A percentile compares a stretch with the other conserved stretches of the same genome.
phyloP scores from a whole-genome alignment of 2,329 filamentous ascomycete species.

The Alternaria incomplexa region DNA sequence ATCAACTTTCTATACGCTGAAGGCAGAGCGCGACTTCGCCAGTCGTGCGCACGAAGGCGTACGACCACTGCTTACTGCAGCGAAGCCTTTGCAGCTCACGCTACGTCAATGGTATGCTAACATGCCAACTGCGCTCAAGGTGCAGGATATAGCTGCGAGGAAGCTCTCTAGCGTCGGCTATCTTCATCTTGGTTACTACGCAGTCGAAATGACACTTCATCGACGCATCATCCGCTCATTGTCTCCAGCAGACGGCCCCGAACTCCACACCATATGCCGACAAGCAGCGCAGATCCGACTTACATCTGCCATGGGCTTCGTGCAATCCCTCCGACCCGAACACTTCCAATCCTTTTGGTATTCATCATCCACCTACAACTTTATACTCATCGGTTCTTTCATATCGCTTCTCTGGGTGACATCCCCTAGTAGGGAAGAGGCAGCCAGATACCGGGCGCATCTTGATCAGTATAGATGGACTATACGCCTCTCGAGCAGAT shows the following conservation, averaged over 20 bases:
- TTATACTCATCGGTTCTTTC: slow-evolving; percentile 52
- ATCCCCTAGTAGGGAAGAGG: slow-evolving; percentile 41
- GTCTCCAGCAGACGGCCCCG: slow-evolving; percentile 32
- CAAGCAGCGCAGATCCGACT: slow-evolving; percentile 53
- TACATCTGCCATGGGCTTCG: slow-evolving; percentile 53
- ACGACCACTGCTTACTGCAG: slow-evolving; percentile 58
- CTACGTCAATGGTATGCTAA: slow-evolving; percentile 60
- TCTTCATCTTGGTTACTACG: slow-evolving; percentile 55
- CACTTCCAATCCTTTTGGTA: slow-evolving; percentile 58
- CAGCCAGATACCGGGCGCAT: slow-evolving; percentile 42
- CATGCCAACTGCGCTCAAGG: slow-evolving; percentile 56
- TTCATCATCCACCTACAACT: slow-evolving; percentile 52
- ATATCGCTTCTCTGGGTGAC: slow-evolving; percentile 50
- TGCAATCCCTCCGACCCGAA: slow-evolving; percentile 52
- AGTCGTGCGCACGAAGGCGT: slow-evolving; percentile 53
- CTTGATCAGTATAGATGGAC: slow-evolving; percentile 53
- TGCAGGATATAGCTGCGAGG: slow-evolving; percentile 50
- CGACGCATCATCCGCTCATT: slow-evolving; percentile 50
- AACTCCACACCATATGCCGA: slow-evolving; percentile 49
- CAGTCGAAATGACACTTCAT: slow-evolving; percentile 55
- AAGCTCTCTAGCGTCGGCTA: slow-evolving; percentile 46
- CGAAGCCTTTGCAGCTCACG: slow-evolving; percentile 61
- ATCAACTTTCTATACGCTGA: slow-evolving; percentile 59
- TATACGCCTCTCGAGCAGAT: slow-evolving; percentile 51
- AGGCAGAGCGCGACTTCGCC: slow-evolving; percentile 54